Percentiles rank a stretch among this genome's conserved stretches.
These are phyloP conservation scores for Amniculicola lignicola DNA, from an alignment of 495 filamentous ascomycete species.

Conservation along the genomic window DNA sequence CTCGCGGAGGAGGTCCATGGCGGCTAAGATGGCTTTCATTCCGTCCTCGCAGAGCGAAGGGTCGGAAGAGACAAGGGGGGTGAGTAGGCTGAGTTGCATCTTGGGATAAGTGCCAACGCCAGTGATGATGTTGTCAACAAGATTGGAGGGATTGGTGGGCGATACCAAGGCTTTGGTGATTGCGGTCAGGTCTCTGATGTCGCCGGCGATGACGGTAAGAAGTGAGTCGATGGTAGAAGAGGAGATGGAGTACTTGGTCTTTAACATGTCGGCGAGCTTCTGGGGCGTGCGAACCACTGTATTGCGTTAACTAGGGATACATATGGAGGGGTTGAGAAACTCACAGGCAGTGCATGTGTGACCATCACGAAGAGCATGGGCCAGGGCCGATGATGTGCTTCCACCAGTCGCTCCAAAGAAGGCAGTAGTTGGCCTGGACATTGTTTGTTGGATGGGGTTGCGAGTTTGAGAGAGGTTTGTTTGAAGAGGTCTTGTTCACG, in stretches of 20 bases:
- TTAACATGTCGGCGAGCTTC: constrained; percentile 53
- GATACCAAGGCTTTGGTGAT: constrained; percentile 34
- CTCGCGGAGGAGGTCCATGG: constrained; percentile 36
- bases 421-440: not conserved
- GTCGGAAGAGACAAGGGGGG: constrained; percentile 48
- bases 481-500: too few relatives aligned
- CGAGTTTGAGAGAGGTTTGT: too few relatives aligned
- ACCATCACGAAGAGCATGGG: constrained; percentile 27
- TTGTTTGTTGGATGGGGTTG: too few relatives aligned
- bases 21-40: constrained; percentile 47
- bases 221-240: constrained; percentile 20
- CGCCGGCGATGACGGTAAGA: constrained; percentile 40
- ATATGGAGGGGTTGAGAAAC: not conserved
- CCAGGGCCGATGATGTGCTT: not conserved
- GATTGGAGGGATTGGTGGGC: not conserved
- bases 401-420: constrained; percentile 6
- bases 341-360: constrained; percentile 33
- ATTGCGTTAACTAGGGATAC: constrained; percentile 2
- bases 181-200: constrained; percentile 32
- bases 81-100: constrained; percentile 32
- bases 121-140: constrained; percentile 40
- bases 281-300: constrained; percentile 55
- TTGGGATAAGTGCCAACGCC: constrained; percentile 37
- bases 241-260: constrained; percentile 35
- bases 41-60: constrained; percentile 56